Evolutionary conservation across 768 basidiomycete species (phyloP), one percentile per base, ranked within the genome.

Genomic region (Flagelloscypha sp.): DNA sequence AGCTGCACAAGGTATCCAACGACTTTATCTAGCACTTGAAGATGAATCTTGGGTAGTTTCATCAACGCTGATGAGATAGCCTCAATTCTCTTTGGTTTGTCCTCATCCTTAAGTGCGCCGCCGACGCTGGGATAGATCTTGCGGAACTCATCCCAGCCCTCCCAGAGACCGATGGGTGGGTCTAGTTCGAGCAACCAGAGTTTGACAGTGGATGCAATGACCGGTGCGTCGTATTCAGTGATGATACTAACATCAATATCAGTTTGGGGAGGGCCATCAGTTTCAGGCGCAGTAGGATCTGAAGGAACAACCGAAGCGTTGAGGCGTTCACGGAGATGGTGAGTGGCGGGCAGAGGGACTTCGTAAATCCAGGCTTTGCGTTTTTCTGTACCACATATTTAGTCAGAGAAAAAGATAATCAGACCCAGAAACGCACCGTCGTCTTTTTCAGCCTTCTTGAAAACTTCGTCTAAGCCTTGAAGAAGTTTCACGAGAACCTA

Each of bases 361-460:
- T 97, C 89, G 57, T 95, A 98, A 36, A 97, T 86, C 93, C 93
- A 97, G 3, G 81, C 64, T 62, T 83, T 89, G 40, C 93, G 78
- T 52, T 76, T 83, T 54, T 93, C 92, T 79, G 51, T 4, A 23
- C 9, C 36, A 15, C 6, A 30, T 17, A 13, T 29, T 6, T 35
- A 24, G 30, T 34, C 7, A 31, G 22, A 12, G 27, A 21, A 13
- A 18, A 7, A 5, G 25, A 30, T 24, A n/a, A 25, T 2, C 19
- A 34, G 27, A 16, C 2, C 33, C 24, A 9, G 25, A 17, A 33
- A 57, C 74, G 50, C 38, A 84, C 84, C 79, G 19, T 60, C 60
- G 45, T 94, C 84, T 35, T 62, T 65, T 0, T 77, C 61, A 0
- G 84, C 59, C 36, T 58, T 72, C 10, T 49, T 50, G 45, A 92